These are phyloP conservation scores for Calonectria pteridis DNA, from an alignment of 2,329 filamentous ascomycete species.

Conservation along the genomic window DNA sequence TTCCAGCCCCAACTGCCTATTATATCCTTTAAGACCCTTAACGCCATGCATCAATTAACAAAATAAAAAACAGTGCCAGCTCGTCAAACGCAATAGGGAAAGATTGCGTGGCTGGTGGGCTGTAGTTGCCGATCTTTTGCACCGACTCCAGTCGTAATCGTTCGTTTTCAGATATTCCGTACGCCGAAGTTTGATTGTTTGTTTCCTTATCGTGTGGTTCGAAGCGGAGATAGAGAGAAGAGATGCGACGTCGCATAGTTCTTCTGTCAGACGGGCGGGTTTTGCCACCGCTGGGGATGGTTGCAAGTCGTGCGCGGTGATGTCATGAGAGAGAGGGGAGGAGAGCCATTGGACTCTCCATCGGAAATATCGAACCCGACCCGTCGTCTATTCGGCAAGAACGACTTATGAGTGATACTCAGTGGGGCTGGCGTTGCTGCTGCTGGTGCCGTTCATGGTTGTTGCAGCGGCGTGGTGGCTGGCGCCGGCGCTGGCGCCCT, in stretches of 20 bases:
- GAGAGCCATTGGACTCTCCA: neutral
- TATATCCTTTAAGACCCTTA: neutral
- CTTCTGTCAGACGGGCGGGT: neutral
- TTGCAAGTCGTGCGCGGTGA: neutral
- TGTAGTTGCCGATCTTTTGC: neutral
- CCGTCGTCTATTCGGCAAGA: neutral
- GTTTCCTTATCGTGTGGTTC: neutral
- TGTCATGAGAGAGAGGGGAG: conserved; percentile 6
- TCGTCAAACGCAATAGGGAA: neutral
- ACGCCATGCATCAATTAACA: conserved; percentile 6
- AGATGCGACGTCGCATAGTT: neutral
- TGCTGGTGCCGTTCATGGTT: conserved; percentile 45
- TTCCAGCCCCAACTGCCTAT: neutral
- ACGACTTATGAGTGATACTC: conserved; percentile 26
- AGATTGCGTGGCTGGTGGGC: neutral
- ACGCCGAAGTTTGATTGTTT: neutral
- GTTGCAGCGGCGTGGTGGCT: conserved; percentile 22
- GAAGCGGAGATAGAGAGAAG: neutral
- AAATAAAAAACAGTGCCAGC: neutral
- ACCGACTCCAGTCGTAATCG: conserved; percentile 5
- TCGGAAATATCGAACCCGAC: neutral
- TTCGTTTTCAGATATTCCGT: neutral
- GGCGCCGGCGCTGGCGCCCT: conserved; percentile 38
- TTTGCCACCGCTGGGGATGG: neutral
- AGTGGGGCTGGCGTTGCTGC: conserved; percentile 31